phyloP scores from a whole-genome alignment of 768 basidiomycete genomes.

The Rubroboletus satanas region DNA sequence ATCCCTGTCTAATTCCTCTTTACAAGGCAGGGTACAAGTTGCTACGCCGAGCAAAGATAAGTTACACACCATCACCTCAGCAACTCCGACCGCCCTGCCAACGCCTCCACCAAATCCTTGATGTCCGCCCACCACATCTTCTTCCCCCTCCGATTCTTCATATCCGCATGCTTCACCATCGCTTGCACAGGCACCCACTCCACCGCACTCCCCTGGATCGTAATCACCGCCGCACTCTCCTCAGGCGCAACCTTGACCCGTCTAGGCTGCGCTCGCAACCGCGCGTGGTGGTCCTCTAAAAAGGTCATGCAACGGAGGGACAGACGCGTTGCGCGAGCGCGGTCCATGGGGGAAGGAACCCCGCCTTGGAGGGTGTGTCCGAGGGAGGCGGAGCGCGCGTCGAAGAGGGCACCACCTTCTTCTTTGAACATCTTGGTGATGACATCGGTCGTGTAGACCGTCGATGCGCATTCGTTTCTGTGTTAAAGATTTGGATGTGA shows the following conservation, averaged over 20 bases:
- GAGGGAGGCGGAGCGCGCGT: conserved; percentile 91
- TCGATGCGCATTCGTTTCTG: conserved; percentile 84
- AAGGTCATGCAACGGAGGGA: conserved; percentile 92
- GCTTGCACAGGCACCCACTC: conserved; percentile 82
- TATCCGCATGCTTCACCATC: conserved; percentile 84
- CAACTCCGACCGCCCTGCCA: conserved; percentile 65
- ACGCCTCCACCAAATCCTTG: conserved; percentile 66
- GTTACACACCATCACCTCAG: conserved; percentile 11
- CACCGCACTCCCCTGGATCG: conserved; percentile 78
- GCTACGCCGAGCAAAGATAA: no score
- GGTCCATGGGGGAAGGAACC: conserved; percentile 91
- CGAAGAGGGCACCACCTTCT: conserved; percentile 89
- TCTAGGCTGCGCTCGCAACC: conserved; percentile 46
- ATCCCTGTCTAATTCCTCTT: no score
- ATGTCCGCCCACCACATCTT: conserved; percentile 72
- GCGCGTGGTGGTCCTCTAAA: conserved; percentile 76
- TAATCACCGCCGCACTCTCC: conserved; percentile 85
- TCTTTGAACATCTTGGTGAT: conserved; percentile 93
- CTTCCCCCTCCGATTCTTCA: conserved; percentile 83
- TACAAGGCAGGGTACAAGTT: no score
- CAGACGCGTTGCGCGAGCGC: conserved; percentile 84
- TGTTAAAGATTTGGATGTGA: not conserved
- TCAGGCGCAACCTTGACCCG: conserved; percentile 52
- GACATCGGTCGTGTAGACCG: conserved; percentile 86
- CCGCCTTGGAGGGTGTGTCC: conserved; percentile 98